These are phyloP conservation scores for Karstenula rhodostoma DNA, from an alignment of 2,329 filamentous ascomycete genomes.

Conservation along the genomic window DNA sequence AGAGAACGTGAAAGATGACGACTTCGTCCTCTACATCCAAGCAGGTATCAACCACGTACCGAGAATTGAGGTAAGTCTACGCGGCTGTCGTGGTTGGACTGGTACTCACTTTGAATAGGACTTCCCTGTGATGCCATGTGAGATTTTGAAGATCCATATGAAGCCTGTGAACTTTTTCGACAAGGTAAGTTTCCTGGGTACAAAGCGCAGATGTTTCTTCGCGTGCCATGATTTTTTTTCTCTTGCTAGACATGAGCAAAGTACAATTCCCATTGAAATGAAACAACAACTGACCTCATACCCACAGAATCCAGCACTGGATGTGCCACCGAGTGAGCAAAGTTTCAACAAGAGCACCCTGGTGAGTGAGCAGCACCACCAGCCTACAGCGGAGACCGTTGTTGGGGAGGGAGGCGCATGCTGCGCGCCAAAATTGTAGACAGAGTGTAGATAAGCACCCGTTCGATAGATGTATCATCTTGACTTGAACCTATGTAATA, in stretches of 20 bases:
- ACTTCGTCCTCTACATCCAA: slow-evolving; percentile 66
- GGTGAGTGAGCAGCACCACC: slow-evolving; percentile 48
- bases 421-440: slow-evolving; percentile 44
- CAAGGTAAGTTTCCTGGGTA: slow-evolving; percentile 30
- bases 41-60: slow-evolving; percentile 67
- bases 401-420: slow-evolving; percentile 49
- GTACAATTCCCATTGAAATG: not conserved
- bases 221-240: too few species aligned
- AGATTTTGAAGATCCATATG: slow-evolving; percentile 65
- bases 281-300: not conserved
- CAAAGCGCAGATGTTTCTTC: too few species aligned
- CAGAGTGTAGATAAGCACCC: not conserved
- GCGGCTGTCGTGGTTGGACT: not conserved
- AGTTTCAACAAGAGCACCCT: slow-evolving; percentile 54
- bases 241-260: too few species aligned
- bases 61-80: slow-evolving; percentile 54
- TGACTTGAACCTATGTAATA: too few species aligned
- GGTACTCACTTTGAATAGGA: slow-evolving; percentile 43
- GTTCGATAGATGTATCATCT: too few species aligned
- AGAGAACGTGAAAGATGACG: slow-evolving; percentile 63
- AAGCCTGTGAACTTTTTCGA: slow-evolving; percentile 68
- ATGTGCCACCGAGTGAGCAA: slow-evolving; percentile 64
- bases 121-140: slow-evolving; percentile 67
- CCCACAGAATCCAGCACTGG: slow-evolving; percentile 61
- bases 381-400: slow-evolving; percentile 46